Conservation (phyloP, 2,329 filamentous ascomycete species). For the Orbilia oligospora region DNA sequence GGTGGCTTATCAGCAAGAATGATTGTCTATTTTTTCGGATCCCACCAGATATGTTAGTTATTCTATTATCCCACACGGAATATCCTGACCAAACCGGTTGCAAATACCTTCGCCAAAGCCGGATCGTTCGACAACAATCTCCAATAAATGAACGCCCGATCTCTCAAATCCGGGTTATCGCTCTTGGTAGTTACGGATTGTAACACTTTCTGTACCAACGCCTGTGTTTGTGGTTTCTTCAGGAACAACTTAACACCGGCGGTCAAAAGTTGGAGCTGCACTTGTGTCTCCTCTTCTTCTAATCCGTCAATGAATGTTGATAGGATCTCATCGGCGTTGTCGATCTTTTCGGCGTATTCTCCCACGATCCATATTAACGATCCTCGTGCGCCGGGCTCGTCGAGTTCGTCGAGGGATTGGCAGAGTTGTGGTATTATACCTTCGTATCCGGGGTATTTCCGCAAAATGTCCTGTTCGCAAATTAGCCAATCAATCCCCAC, state of each 20-base stretch:
- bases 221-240: constrained; percentile 94
- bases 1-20: constrained; percentile 94
- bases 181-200: constrained; percentile 93
- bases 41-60: constrained; percentile 31
- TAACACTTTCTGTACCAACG: constrained; percentile 92
- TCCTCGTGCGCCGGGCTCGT: constrained; percentile 91
- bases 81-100: constrained; percentile 1
- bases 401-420: constrained; percentile 95
- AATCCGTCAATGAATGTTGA: constrained; percentile 93
- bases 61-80: neutral
- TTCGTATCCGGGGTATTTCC: constrained; percentile 97
- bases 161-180: constrained; percentile 97
- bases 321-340: constrained; percentile 95
- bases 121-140: constrained; percentile 92
- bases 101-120: constrained; percentile 82
- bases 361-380: constrained; percentile 99
- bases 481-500: constrained; percentile 2
- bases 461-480: constrained; percentile 79
- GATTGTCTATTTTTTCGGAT: constrained; percentile 74
- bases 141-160: constrained; percentile 99
- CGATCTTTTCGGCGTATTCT: constrained; percentile 99
- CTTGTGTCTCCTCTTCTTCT: constrained; percentile 96
- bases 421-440: constrained; percentile 97
- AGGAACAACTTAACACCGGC: constrained; percentile 97
- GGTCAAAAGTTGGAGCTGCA: constrained; percentile 97